Base-by-base conservation (phyloP, 345 rosid genomes). In the Eucalyptus sp. region DNA sequence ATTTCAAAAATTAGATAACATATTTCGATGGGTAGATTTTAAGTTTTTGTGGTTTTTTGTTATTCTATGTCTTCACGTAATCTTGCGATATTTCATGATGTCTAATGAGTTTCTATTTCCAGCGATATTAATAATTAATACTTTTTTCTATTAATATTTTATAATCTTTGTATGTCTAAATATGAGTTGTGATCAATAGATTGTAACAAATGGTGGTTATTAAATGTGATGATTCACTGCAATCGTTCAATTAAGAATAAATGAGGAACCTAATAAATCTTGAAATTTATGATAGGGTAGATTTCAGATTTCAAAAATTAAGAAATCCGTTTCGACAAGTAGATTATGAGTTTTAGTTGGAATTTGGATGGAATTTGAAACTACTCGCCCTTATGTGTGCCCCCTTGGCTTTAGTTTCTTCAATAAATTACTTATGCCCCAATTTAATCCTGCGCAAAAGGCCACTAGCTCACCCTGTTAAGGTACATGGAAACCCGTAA, bases 1-100 rank as follows among this genome's bases (percentile, higher is more conserved):
- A 52, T 52, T 52, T 52, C 4, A 52, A 52, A 51, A 52, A 17
- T 51, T 51, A 17, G 4, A 51, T 51, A 51, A 1, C 2, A 17
- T 17, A 22, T 51, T 51, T 1, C 0, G 2, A 16, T 2, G 0
- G 0, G 1, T 51, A 16, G 8, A 4, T 51, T 51, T 1, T 50
- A 50, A 51, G 22, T 51, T 48, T 51, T 50, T 17, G 8, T 17
- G 0, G n/a, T n/a, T n/a, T 51, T 51, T 7, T 52, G 17, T 17
- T 50, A 52, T 1, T 51, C 2, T 52, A 52, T 52, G 0, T 52
- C 0, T 52, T 52, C 0, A 52, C 24, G 7, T 52, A 0, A 52
- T 52, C 22, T 52, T 17, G 22, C 56, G 1, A 51, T 0, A 3
- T 51, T 51, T 0, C 1, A 51, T 51, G 22, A 0, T 0, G 0